A percentile compares a stretch with the other conserved stretches of the same genome.
phyloP scores from a whole-genome alignment of 371 early-diverging fungal species.

The Thermomucor indicae-seudaticae region DNA sequence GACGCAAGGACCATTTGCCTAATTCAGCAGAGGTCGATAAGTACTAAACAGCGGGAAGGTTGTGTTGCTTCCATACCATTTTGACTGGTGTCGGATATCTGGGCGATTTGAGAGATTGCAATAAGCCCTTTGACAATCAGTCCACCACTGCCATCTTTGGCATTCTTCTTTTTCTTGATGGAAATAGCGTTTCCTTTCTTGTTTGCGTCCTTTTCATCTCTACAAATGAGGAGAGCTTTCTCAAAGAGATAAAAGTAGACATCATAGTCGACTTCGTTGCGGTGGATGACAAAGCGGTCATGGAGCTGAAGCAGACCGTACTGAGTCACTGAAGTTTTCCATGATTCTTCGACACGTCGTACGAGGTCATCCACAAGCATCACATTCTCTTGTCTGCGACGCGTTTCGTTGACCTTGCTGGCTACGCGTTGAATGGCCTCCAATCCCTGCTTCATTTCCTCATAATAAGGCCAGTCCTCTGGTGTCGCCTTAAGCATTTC shows the following conservation, averaged over 20 bases:
- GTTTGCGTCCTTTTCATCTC: constrained; percentile 53
- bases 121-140: constrained; percentile 72
- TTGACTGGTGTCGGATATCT: constrained; percentile 67
- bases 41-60: not conserved
- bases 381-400: constrained; percentile 82
- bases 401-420: constrained; percentile 86
- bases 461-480: constrained; percentile 58
- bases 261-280: constrained; percentile 73
- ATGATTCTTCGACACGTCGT: constrained; percentile 52
- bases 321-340: constrained; percentile 8
- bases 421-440: constrained; percentile 82
- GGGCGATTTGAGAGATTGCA: constrained; percentile 73
- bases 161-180: constrained; percentile 29
- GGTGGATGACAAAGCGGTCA: constrained; percentile 78
- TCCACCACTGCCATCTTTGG: not conserved
- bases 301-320: constrained; percentile 58
- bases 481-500: constrained; percentile 80
- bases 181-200: constrained; percentile 35
- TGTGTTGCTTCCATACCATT: constrained; percentile 37
- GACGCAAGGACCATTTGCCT: constrained; percentile 28
- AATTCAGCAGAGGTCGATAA: not conserved
- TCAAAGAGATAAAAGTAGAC: constrained; percentile 87
- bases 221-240: constrained; percentile 83
- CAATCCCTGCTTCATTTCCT: constrained; percentile 77
- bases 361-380: constrained; percentile 69